Evolutionary conservation across 192 early-diverging fungal species (phyloP).

Genomic region (Gryganskiella cystojenkinii): DNA sequence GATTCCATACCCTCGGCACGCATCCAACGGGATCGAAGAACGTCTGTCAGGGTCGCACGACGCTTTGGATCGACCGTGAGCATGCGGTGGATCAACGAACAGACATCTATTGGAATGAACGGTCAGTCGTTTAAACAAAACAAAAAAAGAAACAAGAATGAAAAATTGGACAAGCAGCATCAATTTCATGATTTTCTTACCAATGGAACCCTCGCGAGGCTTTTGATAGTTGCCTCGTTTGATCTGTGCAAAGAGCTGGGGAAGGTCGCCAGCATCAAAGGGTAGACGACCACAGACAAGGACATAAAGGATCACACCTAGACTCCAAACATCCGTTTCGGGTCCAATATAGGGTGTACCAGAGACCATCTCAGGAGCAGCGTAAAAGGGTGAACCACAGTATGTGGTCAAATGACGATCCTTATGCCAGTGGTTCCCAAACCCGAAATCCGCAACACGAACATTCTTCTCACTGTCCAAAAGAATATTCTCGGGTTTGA

Average conservation of each 20-base stretch:
- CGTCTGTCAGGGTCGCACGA: slow-evolving; percentile 65
- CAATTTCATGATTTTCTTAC: too few relatives aligned
- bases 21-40: slow-evolving; percentile 67
- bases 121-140: not conserved
- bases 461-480: slow-evolving; percentile 60
- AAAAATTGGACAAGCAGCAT: not conserved
- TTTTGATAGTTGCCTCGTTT: slow-evolving; percentile 63
- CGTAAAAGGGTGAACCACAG: slow-evolving; percentile 74
- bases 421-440: slow-evolving; percentile 63
- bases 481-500: slow-evolving; percentile 74
- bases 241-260: slow-evolving; percentile 70
- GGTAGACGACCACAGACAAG: slow-evolving; percentile 69
- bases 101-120: slow-evolving; percentile 51
- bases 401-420: slow-evolving; percentile 70
- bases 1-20: slow-evolving; percentile 42
- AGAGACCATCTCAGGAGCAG: slow-evolving; percentile 74
- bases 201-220: slow-evolving; percentile 53
- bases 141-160: not conserved
- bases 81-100: slow-evolving; percentile 59
- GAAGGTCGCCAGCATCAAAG: slow-evolving; percentile 67
- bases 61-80: slow-evolving; percentile 63
- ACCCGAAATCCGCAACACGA: slow-evolving; percentile 72
- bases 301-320: slow-evolving; percentile 70
- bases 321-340: slow-evolving; percentile 68
- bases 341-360: slow-evolving; percentile 69